Evolutionary conservation across 129 eudicot genomes (phyloP).

Genomic region (Centella asiatica): DNA sequence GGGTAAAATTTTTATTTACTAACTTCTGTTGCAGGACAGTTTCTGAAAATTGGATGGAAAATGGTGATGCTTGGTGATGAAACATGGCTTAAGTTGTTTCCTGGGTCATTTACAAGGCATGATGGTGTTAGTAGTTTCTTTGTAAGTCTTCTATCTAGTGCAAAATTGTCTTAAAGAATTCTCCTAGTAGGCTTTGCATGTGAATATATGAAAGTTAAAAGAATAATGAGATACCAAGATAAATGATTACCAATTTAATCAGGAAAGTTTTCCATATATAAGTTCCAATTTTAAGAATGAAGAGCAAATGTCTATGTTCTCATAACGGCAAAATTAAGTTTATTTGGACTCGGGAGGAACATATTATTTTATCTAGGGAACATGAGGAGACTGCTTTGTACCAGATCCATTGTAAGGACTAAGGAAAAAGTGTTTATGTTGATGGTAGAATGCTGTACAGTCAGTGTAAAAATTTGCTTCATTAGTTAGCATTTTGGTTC

Average conservation of each 20-base stretch:
- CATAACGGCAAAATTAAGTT: no score
- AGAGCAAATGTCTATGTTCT: no score
- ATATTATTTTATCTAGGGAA: no score
- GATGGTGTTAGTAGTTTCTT: slow-evolving; percentile 97
- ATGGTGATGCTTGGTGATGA: slow-evolving; percentile 98
- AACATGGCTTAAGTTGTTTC: slow-evolving; percentile 95
- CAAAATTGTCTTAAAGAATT: background rate
- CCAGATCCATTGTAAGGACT: no score
- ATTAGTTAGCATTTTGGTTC: background rate
- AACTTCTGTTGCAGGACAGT: slow-evolving; percentile 51
- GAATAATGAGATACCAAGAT: background rate
- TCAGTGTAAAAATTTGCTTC: background rate
- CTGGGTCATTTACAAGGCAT: slow-evolving; percentile 60
- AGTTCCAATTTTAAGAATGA: no score
- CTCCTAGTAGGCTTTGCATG: background rate
- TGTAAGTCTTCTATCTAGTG: slow-evolving; percentile 38
- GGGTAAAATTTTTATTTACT: slow-evolving; percentile 14
- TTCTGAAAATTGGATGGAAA: slow-evolving; percentile 76
- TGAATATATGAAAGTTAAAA: background rate
- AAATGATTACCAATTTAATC: no score
- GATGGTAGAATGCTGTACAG: background rate
- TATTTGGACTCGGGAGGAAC: no score
- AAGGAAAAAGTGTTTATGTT: no score
- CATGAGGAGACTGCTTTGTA: no score
- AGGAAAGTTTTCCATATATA: no score